These are phyloP conservation scores for Teunomyces aglyptinius DNA, from an alignment of 805 yeast genomes.

Conservation along the genomic window DNA sequence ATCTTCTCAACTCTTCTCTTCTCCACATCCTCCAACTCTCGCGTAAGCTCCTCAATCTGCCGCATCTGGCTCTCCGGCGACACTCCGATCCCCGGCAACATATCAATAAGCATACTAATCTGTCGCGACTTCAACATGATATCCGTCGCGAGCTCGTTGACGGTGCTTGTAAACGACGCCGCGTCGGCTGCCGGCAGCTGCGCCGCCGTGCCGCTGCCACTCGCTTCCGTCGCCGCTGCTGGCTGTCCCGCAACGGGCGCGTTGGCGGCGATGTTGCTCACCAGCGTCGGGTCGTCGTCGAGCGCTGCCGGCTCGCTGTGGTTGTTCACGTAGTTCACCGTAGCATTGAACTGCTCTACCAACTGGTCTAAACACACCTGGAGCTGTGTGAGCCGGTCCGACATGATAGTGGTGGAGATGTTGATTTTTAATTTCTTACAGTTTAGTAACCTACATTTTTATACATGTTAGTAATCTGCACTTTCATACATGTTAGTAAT, in stretches of 20 bases:
- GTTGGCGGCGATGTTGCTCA: constrained; percentile 24
- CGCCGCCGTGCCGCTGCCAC: constrained; percentile 4
- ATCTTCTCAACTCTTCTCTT: constrained; percentile 54
- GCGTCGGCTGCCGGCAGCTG: constrained; percentile 3
- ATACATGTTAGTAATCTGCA: no score
- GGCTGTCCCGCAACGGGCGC: constrained; percentile 4
- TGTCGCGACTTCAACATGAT: constrained; percentile 84
- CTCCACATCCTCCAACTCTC: constrained; percentile 61
- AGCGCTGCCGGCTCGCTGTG: constrained; percentile 37
- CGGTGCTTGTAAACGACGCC: constrained; percentile 38
- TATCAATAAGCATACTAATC: constrained; percentile 77
- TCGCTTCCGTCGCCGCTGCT: constrained; percentile 5
- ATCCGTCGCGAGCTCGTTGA: constrained; percentile 80
- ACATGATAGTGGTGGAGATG: constrained; percentile 52
- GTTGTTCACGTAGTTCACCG: constrained; percentile 62
- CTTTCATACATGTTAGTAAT: neutral
- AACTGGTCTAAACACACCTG: constrained; percentile 85
- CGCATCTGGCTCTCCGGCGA: constrained; percentile 70
- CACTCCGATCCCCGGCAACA: constrained; percentile 90
- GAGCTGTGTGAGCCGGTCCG: constrained; percentile 86
- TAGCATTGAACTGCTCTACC: constrained; percentile 76
- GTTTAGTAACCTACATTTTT: no score
- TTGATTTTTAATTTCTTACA: no score
- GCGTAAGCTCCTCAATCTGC: constrained; percentile 59
- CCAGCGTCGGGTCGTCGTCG: constrained; percentile 64